These are phyloP conservation scores for Termitomyces eurrhizus DNA, from an alignment of 768 basidiomycete species.

Conservation along the genomic window DNA sequence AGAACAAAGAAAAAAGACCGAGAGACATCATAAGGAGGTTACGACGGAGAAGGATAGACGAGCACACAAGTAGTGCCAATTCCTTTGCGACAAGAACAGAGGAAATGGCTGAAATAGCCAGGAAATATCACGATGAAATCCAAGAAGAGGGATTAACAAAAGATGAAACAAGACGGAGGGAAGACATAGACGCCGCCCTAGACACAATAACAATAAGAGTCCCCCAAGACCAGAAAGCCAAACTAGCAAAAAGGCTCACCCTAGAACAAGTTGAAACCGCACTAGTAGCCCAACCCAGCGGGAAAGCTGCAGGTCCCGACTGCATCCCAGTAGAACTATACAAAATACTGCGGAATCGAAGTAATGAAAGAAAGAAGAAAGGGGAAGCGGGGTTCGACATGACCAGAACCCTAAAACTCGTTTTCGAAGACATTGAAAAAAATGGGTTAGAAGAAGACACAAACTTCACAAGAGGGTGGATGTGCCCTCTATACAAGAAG, in stretches of 20 bases:
- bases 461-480: too few relatives aligned
- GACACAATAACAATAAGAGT: too few relatives aligned
- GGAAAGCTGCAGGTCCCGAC: too few relatives aligned
- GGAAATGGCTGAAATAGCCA: neutral
- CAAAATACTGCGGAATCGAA: too few relatives aligned
- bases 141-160: neutral
- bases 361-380: too few relatives aligned
- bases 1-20: neutral
- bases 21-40: neutral
- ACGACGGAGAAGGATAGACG: neutral
- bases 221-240: too few relatives aligned
- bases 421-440: too few relatives aligned
- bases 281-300: neutral
- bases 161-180: neutral
- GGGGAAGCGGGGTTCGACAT: neutral
- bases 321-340: too few relatives aligned
- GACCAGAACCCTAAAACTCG: too few relatives aligned
- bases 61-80: neutral
- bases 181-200: neutral
- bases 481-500: too few relatives aligned
- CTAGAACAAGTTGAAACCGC: neutral
- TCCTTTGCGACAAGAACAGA: neutral
- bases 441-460: too few relatives aligned
- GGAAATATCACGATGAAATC: neutral
- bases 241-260: too few relatives aligned